phyloP scores from a whole-genome alignment of 1,284 basidiomycete species.

The Amylostereum chailletii region DNA sequence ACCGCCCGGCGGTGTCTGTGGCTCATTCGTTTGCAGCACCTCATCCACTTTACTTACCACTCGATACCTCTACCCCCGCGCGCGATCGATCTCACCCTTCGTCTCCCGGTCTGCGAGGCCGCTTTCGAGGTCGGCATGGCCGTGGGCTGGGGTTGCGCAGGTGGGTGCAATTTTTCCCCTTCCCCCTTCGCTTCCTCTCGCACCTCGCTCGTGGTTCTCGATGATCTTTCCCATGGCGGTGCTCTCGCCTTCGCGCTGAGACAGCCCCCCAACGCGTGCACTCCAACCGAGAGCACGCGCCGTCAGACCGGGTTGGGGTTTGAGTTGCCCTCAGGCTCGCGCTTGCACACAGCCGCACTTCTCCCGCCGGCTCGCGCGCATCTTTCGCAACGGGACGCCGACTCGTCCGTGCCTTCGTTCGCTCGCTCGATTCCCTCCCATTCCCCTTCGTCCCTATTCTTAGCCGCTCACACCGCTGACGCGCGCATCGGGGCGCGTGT shows the following conservation, averaged over 20 bases:
- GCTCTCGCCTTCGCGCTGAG: no score
- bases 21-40: slow-evolving; percentile 49
- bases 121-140: slow-evolving; percentile 57
- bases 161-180: no score
- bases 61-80: slow-evolving; percentile 19
- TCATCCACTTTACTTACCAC: slow-evolving; percentile 13
- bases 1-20: slow-evolving; percentile 70
- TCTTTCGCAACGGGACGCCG: slow-evolving; percentile 34
- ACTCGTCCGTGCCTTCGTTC: slow-evolving; percentile 38
- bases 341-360: no score
- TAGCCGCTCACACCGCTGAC: background rate
- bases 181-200: no score
- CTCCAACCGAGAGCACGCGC: no score
- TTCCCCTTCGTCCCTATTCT: slow-evolving; percentile 11
- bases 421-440: slow-evolving; percentile 10
- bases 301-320: no score
- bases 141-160: no score
- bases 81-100: slow-evolving; percentile 43
- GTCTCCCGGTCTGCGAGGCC: slow-evolving; percentile 68
- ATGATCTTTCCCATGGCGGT: no score
- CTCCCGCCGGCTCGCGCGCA: no score
- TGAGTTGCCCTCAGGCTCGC: no score
- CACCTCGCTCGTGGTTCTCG: no score
- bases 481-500: background rate
- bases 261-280: no score